Conservation (phyloP, 257 asterid species). For the Ehretia macrophylla region DNA sequence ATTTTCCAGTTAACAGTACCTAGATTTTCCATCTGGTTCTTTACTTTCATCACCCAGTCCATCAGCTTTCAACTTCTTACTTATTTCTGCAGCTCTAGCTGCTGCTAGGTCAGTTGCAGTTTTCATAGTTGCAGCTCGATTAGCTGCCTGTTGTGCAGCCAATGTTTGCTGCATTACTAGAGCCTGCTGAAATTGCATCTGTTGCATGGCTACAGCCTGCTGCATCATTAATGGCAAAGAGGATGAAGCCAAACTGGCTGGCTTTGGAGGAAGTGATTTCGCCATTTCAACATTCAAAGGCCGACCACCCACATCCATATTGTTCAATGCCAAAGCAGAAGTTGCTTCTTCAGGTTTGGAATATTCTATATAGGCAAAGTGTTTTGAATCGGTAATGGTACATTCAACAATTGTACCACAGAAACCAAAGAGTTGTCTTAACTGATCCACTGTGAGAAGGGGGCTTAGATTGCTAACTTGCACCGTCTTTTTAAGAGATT, state of each 20-base stretch:
- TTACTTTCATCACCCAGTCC: constrained; percentile 57
- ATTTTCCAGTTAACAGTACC: constrained; percentile 32
- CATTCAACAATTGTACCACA: constrained; percentile 82
- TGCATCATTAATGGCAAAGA: constrained; percentile 83
- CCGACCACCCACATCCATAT: constrained; percentile 93
- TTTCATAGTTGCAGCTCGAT: constrained; percentile 93
- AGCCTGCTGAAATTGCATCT: constrained; percentile 99
- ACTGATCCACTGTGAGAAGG: constrained; percentile 84
- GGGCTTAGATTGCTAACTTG: constrained; percentile 99
- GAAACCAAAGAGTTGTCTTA: constrained; percentile 88
- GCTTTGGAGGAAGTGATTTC: constrained; percentile 85
- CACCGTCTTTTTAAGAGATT: constrained; percentile 60
- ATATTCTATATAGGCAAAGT: constrained; percentile 89
- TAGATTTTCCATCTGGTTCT: constrained; percentile 55
- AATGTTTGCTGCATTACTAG: constrained; percentile 86
- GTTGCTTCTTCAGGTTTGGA: constrained; percentile 87
- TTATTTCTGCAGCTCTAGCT: constrained; percentile 97
- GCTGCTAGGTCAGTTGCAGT: constrained; percentile 96
- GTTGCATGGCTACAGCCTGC: constrained; percentile 98
- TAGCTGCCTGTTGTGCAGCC: constrained; percentile 93
- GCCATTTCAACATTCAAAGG: constrained; percentile 99
- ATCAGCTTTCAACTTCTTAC: constrained; percentile 76
- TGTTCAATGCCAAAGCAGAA: constrained; percentile 87
- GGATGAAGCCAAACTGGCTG: constrained; percentile 49
- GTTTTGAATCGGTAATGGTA: constrained; percentile 84